Conservation (phyloP, 129 eudicot species). For the Heracleum sosnowskyi region DNA sequence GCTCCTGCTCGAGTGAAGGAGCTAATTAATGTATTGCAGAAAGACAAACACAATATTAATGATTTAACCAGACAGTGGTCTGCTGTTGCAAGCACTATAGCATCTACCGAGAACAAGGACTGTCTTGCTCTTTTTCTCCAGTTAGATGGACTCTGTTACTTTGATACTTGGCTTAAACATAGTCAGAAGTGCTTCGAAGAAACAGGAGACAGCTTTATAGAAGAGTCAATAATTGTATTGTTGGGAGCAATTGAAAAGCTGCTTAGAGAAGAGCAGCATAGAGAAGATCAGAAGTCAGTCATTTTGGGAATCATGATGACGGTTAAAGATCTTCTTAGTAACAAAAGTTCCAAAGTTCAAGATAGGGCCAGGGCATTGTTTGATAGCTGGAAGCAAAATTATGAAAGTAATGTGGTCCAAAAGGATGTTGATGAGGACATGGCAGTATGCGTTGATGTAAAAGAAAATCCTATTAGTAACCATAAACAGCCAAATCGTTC, state of each 20-base stretch:
- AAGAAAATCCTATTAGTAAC: slow-evolving; percentile 11
- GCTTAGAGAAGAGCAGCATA: slow-evolving; percentile 29
- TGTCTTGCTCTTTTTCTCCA: slow-evolving; percentile 63
- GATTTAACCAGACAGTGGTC: slow-evolving; percentile 58
- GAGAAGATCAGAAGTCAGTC: slow-evolving; percentile 27
- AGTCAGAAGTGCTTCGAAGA: slow-evolving; percentile 31
- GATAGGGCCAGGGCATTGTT: slow-evolving; percentile 41
- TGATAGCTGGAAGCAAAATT: slow-evolving; percentile 40
- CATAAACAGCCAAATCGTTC: slow-evolving; percentile 8
- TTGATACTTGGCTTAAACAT: slow-evolving; percentile 61
- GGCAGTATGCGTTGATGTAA: slow-evolving; percentile 10
- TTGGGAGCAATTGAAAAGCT: slow-evolving; percentile 57
- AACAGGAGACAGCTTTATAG: slow-evolving; percentile 23
- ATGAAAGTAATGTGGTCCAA: slow-evolving; percentile 11
- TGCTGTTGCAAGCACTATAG: slow-evolving; percentile 49
- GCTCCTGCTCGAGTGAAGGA: slow-evolving; percentile 56
- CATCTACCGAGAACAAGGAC: slow-evolving; percentile 56
- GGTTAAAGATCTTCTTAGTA: slow-evolving; percentile 36
- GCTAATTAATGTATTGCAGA: slow-evolving; percentile 44
- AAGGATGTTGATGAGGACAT: slow-evolving; percentile 20
- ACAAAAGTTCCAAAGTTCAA: slow-evolving; percentile 30
- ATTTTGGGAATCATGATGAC: slow-evolving; percentile 42
- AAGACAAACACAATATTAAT: slow-evolving; percentile 27
- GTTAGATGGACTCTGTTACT: slow-evolving; percentile 45
- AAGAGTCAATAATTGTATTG: slow-evolving; percentile 37